These are phyloP conservation scores for Mucor piriformis DNA, from an alignment of 371 early-diverging fungal genomes.

Conservation along the genomic window DNA sequence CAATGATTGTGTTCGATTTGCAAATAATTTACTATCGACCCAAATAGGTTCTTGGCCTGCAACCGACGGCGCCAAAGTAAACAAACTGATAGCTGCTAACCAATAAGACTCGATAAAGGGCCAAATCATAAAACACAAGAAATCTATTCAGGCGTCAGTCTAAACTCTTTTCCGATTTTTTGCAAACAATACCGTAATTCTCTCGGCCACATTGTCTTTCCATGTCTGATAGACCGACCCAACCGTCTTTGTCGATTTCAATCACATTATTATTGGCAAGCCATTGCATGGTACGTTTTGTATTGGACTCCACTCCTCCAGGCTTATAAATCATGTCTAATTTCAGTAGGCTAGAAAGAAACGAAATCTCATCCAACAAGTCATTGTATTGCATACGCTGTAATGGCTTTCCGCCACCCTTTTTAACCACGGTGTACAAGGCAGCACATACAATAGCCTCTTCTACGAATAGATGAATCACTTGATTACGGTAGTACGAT, in stretches of 20 bases:
- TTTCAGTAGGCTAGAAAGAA: conserved; percentile 80
- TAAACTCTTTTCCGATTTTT: background rate
- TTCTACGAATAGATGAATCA: conserved; percentile 82
- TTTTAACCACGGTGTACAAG: conserved; percentile 81
- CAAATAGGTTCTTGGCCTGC: conserved; percentile 46
- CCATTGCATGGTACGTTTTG: conserved; percentile 67
- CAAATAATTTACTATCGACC: conserved; percentile 73
- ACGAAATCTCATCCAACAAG: conserved; percentile 72
- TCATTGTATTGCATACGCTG: conserved; percentile 57
- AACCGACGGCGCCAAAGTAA: conserved; percentile 55
- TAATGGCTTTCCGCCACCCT: conserved; percentile 67
- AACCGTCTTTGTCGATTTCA: conserved; percentile 55
- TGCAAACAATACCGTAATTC: conserved; percentile 81
- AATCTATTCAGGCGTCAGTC: conserved; percentile 52
- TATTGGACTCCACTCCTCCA: conserved; percentile 75
- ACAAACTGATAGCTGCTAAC: conserved; percentile 71
- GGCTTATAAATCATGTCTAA: conserved; percentile 85
- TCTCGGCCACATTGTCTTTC: conserved; percentile 82
- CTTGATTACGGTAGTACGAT: conserved; percentile 85
- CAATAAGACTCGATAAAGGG: conserved; percentile 92
- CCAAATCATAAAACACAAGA: conserved; percentile 87
- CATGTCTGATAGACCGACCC: conserved; percentile 60
- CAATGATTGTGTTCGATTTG: conserved; percentile 73
- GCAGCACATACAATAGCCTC: conserved; percentile 83
- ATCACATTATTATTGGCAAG: conserved; percentile 65